Evolutionary conservation across 2,329 filamentous ascomycete genomes (phyloP).

Genomic region (Graphilbum ipis-grandicollis): DNA sequence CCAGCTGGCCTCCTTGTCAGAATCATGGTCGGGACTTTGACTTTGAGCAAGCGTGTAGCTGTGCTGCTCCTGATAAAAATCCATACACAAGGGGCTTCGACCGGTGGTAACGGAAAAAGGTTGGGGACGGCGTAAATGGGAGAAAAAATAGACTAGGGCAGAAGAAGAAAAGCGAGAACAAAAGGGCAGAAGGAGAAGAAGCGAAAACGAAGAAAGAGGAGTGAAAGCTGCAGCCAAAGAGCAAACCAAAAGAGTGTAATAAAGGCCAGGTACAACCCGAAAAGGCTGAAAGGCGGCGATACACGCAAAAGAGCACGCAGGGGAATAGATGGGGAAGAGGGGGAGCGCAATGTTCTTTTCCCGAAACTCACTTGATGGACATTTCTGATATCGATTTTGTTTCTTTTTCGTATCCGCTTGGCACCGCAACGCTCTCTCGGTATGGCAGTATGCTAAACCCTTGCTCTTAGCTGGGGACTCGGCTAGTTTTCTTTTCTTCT

Average conservation of each 20-base stretch:
- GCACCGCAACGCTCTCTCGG: too few species aligned
- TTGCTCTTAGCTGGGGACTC: not conserved
- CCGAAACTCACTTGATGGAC: conserved; percentile 3
- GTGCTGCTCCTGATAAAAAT: conserved; percentile 11
- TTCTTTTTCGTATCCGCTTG: not conserved
- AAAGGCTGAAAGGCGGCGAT: too few species aligned
- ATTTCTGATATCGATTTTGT: not conserved
- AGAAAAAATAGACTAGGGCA: not conserved
- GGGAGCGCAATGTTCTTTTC: not conserved
- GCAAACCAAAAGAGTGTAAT: too few species aligned
- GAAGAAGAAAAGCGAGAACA: too few species aligned
- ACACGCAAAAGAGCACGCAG: too few species aligned
- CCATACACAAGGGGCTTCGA: too few species aligned
- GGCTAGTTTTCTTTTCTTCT: not conserved
- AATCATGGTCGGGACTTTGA: conserved; percentile 21
- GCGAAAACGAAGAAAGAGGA: too few species aligned
- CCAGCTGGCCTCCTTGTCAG: conserved; percentile 51
- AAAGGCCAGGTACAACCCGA: too few species aligned
- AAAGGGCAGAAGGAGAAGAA: too few species aligned
- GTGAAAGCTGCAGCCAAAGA: too few species aligned
- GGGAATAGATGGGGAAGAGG: too few species aligned
- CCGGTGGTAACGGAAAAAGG: not conserved
- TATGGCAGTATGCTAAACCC: not conserved
- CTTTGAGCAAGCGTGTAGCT: conserved; percentile 24
- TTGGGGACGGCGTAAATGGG: conserved; percentile 2